Base-by-base conservation (phyloP, 2,329 filamentous ascomycete species). In the Pyricularia grisea region DNA sequence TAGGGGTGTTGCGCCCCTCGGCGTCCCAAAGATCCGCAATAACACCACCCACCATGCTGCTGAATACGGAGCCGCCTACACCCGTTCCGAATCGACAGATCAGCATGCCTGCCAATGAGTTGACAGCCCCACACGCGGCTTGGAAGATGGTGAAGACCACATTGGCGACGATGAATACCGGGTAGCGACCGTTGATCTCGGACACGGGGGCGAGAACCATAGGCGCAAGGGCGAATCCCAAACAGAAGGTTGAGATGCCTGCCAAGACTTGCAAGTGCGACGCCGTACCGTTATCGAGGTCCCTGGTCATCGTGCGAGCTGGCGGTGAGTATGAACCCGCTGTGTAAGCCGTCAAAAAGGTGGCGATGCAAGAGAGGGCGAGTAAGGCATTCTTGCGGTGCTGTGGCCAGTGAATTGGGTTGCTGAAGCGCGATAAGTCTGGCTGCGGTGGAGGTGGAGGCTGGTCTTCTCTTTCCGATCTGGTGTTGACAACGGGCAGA, bases 11-110 rank as follows among this genome's bases (percentile, higher is more conserved):
- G 42, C 94, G 84, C 64, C 92, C 89, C 70, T 91, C 81, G 11
- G 92, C 88, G 66, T 90, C 87, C 80, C 93, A 97, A 70, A 97
- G 86, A 75, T 97, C 94, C 67, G 91, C 90, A 60, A 97, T 90
- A 4, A 97, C 91, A 3, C 94, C 94, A n/a, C 94, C 94, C 0
- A 97, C 90, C 85, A 97, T 94, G 27, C 92, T 95, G 64, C 90
- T 93, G 76, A 96, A 97, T 0, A 84, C 88, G 66, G 89, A 93
- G 6, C 87, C 90, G 7, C 91, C 92, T n/a, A 88, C 87, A 1
- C 94, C 94, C 11, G 88, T 85, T 65, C 95, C 83, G 76, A 97
- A 91, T 0, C 94, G 87, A 0, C 89, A 86, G 2, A 93, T 79
- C 0, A 97, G 77, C 85, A 97, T 91, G 2, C 91, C 92, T 0